phyloP scores from a whole-genome alignment of 331 rosid species.

The Rhamnella rubrinervis region DNA sequence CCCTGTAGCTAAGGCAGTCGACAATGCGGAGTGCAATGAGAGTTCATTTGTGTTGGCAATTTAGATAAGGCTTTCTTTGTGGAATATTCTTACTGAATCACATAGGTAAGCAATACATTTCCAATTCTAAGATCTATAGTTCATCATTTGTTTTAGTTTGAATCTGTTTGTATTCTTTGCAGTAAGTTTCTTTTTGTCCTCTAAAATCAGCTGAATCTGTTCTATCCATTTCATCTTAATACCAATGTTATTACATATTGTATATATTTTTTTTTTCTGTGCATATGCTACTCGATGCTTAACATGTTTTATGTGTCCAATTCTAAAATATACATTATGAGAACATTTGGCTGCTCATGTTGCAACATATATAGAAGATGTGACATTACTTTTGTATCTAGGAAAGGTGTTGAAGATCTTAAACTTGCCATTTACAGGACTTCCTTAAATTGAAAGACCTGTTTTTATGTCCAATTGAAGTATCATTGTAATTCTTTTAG shows the following conservation, averaged over 20 bases:
- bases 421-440: not conserved
- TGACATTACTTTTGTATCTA: not conserved
- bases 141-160: not conserved
- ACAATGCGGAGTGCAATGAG: not conserved
- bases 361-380: not conserved
- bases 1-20: not conserved
- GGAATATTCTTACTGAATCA: slow-evolving; percentile 78
- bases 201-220: slow-evolving; percentile 2
- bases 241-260: not conserved
- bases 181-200: slow-evolving; percentile 54
- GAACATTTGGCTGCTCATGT: not conserved
- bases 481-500: no score
- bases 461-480: not conserved
- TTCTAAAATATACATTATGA: not conserved
- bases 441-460: not conserved
- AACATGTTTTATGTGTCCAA: slow-evolving; percentile 7
- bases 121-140: not conserved
- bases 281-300: slow-evolving; percentile 9
- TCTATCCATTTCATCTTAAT: not conserved
- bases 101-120: slow-evolving; percentile 46
- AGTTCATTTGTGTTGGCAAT: slow-evolving; percentile 22
- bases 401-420: not conserved
- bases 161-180: slow-evolving; percentile 38
- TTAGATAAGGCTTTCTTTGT: slow-evolving; percentile 91
- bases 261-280: not conserved